Evolutionary conservation across 257 asterid species (phyloP).

Genomic region (Nemophila menziesii): DNA sequence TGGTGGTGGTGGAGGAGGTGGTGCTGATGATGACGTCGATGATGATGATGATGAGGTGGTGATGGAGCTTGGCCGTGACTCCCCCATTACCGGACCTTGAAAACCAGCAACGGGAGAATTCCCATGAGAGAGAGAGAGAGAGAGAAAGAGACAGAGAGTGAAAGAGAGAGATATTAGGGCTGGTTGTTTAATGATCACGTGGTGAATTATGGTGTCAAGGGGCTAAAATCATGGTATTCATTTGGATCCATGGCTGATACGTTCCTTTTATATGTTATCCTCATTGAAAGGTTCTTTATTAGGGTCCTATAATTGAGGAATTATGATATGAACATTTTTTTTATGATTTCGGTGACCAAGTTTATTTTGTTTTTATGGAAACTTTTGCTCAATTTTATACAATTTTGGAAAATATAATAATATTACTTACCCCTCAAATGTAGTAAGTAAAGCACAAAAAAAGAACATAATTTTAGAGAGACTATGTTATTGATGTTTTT

Average conservation of each 20-base stretch:
- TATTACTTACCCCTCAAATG: too few species aligned
- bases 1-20: slow-evolving; percentile 18
- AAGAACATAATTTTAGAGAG: too few species aligned
- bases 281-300: not conserved
- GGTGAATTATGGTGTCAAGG: not conserved
- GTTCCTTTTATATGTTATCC: not conserved
- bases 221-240: not conserved
- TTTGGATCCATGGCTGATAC: not conserved
- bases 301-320: slow-evolving; percentile 5
- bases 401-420: too few species aligned
- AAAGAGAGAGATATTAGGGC: not conserved
- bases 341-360: too few species aligned
- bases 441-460: too few species aligned
- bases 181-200: not conserved
- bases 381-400: too few species aligned
- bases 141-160: not conserved
- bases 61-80: slow-evolving; percentile 21
- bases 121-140: slow-evolving; percentile 13
- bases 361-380: too few species aligned
- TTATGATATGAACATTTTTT: not conserved
- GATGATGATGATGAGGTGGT: slow-evolving; percentile 14
- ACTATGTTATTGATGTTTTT: too few species aligned
- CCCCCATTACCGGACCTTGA: slow-evolving; percentile 52
- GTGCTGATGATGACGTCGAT: slow-evolving; percentile 16
- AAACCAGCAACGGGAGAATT: slow-evolving; percentile 26